Conservation (phyloP, 345 rosid species). For the thale cress (Arabidopsis thaliana) region DNA sequence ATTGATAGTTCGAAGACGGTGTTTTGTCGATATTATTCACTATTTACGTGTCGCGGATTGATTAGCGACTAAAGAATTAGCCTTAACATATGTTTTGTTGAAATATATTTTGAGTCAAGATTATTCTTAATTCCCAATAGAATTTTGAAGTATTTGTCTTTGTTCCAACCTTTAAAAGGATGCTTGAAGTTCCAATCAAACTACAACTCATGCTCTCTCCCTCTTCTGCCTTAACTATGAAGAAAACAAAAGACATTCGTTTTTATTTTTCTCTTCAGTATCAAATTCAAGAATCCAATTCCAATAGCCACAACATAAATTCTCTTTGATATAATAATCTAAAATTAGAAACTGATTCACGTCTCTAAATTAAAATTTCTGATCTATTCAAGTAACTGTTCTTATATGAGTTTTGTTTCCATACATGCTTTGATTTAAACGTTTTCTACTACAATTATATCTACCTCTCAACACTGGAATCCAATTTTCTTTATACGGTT, state of each 20-base stretch:
- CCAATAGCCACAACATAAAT: slow-evolving; percentile 37
- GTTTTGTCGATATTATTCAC: no score
- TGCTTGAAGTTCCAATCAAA: slow-evolving; percentile 26
- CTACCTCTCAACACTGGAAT: background rate
- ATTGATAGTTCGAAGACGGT: no score
- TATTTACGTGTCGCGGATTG: no score
- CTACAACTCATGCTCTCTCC: slow-evolving; percentile 31
- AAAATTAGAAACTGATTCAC: background rate
- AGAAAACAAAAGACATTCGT: slow-evolving; percentile 36
- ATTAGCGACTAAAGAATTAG: no score
- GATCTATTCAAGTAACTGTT: background rate
- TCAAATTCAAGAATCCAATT: slow-evolving; percentile 48
- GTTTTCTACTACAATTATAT: background rate
- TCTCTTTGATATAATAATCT: slow-evolving; percentile 27
- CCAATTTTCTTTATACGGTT: background rate
- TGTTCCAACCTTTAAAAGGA: slow-evolving; percentile 21
- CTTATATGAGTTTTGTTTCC: background rate
- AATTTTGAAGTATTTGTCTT: background rate
- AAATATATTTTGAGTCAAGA: no score
- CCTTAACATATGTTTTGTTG: no score
- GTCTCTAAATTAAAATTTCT: background rate
- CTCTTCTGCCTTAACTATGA: slow-evolving; percentile 42
- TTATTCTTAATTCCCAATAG: background rate
- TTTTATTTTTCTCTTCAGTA: slow-evolving; percentile 15
- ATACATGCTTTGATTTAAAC: background rate